Conservation (phyloP, 345 rosid genomes). For the Moricandia moricandioides region DNA sequence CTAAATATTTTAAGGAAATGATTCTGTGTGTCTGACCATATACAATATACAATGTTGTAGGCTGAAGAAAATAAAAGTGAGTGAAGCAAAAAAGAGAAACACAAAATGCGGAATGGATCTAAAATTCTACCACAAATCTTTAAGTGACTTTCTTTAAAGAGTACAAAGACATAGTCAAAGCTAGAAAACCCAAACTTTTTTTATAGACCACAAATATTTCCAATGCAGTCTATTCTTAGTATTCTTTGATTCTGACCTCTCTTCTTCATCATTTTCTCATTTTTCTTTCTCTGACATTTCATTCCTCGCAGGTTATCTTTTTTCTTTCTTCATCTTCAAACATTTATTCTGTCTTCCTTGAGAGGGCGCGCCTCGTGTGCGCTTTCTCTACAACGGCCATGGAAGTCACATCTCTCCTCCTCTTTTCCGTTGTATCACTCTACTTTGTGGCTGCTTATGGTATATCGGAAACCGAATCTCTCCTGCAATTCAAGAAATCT, state of each 20-base stretch:
- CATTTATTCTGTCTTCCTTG: constrained; percentile 36
- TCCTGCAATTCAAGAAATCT: constrained; percentile 61
- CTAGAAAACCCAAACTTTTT: constrained; percentile 10
- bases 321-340: constrained; percentile 8
- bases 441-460: constrained; percentile 23
- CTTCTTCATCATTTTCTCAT: constrained; percentile 18
- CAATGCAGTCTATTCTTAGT: constrained; percentile 13
- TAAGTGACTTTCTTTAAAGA: not conserved
- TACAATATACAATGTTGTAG: not conserved
- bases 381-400: constrained; percentile 39
- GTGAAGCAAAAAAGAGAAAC: not conserved
- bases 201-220: constrained; percentile 23
- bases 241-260: constrained; percentile 17
- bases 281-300: constrained; percentile 13
- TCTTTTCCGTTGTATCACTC: constrained; percentile 11
- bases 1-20: no score
- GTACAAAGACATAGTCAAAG: constrained; percentile 24
- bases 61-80: not conserved
- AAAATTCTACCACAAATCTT: constrained; percentile 16
- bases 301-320: not conserved
- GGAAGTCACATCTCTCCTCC: constrained; percentile 16
- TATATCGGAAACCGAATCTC: constrained; percentile 45
- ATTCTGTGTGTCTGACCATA: not conserved
- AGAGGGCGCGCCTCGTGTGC: constrained; percentile 65
- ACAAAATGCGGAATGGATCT: not conserved